Percentiles rank a stretch among this genome's conserved stretches.
Evolutionary conservation across 2,329 filamentous ascomycete genomes (phyloP).

Genomic region (Hypocrella siamensis): DNA sequence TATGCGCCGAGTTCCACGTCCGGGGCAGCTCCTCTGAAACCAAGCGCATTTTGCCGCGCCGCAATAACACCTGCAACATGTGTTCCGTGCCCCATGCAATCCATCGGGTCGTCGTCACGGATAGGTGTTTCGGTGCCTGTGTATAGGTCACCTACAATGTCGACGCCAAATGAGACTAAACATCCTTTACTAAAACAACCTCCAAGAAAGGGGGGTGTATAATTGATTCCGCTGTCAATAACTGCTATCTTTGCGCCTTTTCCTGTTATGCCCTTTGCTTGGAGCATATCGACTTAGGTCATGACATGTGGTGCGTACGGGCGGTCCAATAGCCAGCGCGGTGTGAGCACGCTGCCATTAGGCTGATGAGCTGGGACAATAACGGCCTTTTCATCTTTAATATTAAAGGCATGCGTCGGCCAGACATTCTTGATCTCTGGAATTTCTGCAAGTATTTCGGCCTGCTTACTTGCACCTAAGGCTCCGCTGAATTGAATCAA

Average conservation of each 20-base stretch:
- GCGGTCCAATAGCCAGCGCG: background rate
- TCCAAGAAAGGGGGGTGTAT: constrained; percentile 41
- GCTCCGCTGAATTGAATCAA: background rate
- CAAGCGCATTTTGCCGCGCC: constrained; percentile 1
- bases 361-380: background rate
- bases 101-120: constrained; percentile 8
- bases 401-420: background rate
- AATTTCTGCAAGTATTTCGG: background rate
- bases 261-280: constrained; percentile 4
- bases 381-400: background rate
- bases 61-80: constrained; percentile 12
- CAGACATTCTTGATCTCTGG: background rate
- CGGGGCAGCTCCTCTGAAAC: constrained; percentile 3
- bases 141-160: constrained; percentile 10
- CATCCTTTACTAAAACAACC: constrained; percentile 40
- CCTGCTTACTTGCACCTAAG: background rate
- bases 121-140: constrained; percentile 4
- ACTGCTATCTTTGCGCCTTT: constrained; percentile 5
- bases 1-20: constrained; percentile 3
- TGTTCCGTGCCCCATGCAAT: constrained; percentile 9
- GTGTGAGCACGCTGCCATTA: background rate
- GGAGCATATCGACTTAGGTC: too few species aligned
- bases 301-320: constrained; percentile 1
- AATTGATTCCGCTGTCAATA: constrained; percentile 28
- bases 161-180: constrained; percentile 11